Evolutionary conservation across 192 early-diverging fungal genomes (phyloP), one percentile per base, ranked within the genome.

Genomic region (Backusella mclennaniae): DNA sequence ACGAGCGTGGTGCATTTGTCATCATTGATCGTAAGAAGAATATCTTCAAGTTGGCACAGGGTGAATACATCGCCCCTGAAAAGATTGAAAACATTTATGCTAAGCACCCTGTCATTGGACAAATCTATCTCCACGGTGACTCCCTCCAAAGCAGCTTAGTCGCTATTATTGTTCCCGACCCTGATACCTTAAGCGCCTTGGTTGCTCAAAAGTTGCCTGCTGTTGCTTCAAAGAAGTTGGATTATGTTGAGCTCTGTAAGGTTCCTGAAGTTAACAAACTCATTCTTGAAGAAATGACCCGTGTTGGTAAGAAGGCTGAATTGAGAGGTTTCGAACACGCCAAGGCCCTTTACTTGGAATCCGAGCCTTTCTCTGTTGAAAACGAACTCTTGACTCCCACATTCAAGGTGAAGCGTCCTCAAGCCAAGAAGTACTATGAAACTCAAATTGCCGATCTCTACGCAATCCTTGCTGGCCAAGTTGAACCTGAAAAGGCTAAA

Each of bases 1-100:
- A 93, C 44, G 81, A 84, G 5, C 83, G 87, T 41, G 95, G 95
- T 7, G 76, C 86, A 15, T 78, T 98, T 59, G 82, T 84, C 17
- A 90, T 98, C 73, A 90, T 98, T 87, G 95, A 96, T 76, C 87
- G 95, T 42, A 90, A 89, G 67, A 95, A 94, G 83, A 95, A 95
- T 42, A 84, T 96, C 59, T 95, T 96, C 82, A 95, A 74, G 56
- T 52, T 76, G 33, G 74, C 74, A 23, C 73, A 73, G 78, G 84
- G 91, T 76, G 92, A 93, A 82, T 94, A 93, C 73, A 86, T 95
- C 8, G 92, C 95, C 1, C 95, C 93, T 8, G 96, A 98, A 77
- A 90, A 91, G 73, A 91, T 96, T 59, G 96, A 96, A 75, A 91
- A 92, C 75, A 74, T 90, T 21, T 87, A 86, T 79, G 72, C 78